Base-by-base conservation (phyloP, 225 moss, liverwort and hornwort species). In the Bryum argenteum region DNA sequence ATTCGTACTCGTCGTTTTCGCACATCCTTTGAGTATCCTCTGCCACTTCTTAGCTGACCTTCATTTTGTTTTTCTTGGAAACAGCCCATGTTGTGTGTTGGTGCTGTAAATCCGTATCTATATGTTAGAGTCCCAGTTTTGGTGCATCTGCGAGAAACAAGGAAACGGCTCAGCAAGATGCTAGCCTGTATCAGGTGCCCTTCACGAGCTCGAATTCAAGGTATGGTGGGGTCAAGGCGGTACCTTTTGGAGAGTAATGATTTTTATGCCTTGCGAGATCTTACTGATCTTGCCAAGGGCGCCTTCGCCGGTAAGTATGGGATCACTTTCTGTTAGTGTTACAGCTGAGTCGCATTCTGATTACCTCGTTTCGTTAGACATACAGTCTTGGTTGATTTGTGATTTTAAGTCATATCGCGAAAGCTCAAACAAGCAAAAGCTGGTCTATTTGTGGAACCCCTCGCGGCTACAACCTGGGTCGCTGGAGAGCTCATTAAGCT, bases 11-110 rank as follows among this genome's bases (percentile, higher is more conserved):
- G 33, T 33, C 33, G 33, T 33, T 33, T 33, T 6, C 33, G 33
- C 33, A 33, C 24, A 62, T 43, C 4, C 63, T 45, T 44, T 68
- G 51, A 45, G 38, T 44, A 38, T 63, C 28, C 17, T 41, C 41
- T 21, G 15, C 41, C 59, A 39, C 33, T 33, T n/a, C 61, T 38
- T 17, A 57, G 50, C 69, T 83, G 77, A 76, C 79, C 51, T 52
- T 44, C 57, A 11, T 53, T 71, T 44, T 80, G 43, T 70, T 60
- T 42, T 67, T 77, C 33, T 73, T 78, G 22, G 78, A 76, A 75
- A 82, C 92, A 95, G 89, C 97, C 97, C 61, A 97, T 97, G 97
- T 77, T 97, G 71, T 97, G 97, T 83, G 97, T 92, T 44, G 94
- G 94, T 88, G 97, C 97, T 61, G 90, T 97, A 50, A 97, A 94